phyloP scores from a whole-genome alignment of 768 basidiomycete genomes.

The Naganishia randhawae region DNA sequence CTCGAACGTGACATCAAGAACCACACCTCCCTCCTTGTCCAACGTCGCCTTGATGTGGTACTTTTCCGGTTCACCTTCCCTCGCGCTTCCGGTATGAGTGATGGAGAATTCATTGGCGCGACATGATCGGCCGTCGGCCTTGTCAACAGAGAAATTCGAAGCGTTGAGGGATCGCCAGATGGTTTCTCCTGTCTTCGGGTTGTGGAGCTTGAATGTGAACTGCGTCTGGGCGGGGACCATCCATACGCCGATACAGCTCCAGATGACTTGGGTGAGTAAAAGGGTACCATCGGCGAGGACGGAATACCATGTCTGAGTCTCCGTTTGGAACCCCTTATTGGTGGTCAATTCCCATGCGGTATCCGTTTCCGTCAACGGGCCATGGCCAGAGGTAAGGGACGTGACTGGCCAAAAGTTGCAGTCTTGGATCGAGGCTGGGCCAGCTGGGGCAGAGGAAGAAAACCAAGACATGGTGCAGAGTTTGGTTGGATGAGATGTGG shows the following conservation, averaged over 20 bases:
- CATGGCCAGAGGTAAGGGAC: slow-evolving; percentile 45
- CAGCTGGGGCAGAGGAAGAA: slow-evolving; percentile 25
- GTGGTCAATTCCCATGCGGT: slow-evolving; percentile 65
- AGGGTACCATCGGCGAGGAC: slow-evolving; percentile 73
- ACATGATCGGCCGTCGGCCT: slow-evolving; percentile 35
- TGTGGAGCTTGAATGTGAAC: slow-evolving; percentile 82
- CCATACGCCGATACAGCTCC: slow-evolving; percentile 72
- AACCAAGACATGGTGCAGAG: slow-evolving; percentile 35
- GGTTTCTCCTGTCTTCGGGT: slow-evolving; percentile 68
- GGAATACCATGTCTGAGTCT: slow-evolving; percentile 85
- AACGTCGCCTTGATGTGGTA: slow-evolving; percentile 78
- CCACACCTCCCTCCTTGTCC: slow-evolving; percentile 51
- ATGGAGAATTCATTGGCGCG: slow-evolving; percentile 49
- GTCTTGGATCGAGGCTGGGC: slow-evolving; percentile 15
- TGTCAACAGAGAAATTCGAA: slow-evolving; percentile 37
- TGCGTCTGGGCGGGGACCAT: slow-evolving; percentile 93
- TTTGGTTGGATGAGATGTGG: no score
- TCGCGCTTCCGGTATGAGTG: slow-evolving; percentile 53
- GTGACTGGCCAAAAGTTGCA: slow-evolving; percentile 80
- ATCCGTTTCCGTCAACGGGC: slow-evolving; percentile 40
- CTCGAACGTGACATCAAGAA: slow-evolving; percentile 58
- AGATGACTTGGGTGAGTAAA: slow-evolving; percentile 78
- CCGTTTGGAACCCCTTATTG: slow-evolving; percentile 73
- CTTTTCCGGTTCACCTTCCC: slow-evolving; percentile 58
- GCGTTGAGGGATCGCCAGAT: slow-evolving; percentile 83